Conservation (phyloP, 2,329 filamentous ascomycete species). For the Dothistroma septosporum region DNA sequence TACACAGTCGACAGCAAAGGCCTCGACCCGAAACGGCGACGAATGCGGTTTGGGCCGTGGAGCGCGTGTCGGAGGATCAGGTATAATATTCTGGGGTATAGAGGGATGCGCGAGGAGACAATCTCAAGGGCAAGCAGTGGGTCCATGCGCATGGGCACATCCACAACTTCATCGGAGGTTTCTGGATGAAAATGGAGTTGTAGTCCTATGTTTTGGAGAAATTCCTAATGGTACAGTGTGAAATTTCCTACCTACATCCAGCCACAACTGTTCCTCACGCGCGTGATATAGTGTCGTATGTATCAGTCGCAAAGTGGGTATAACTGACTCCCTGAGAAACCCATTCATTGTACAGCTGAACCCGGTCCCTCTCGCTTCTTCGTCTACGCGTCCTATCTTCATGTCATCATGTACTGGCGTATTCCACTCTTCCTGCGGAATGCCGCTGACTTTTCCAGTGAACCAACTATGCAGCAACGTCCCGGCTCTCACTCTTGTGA, state of each 20-base stretch:
- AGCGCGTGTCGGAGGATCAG: background rate
- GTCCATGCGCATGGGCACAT: background rate
- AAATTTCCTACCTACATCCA: too few relatives aligned
- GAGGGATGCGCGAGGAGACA: background rate
- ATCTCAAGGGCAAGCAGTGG: background rate
- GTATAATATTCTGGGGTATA: background rate
- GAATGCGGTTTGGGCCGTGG: background rate
- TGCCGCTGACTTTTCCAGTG: background rate
- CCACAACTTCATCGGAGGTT: too few relatives aligned
- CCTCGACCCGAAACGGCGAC: background rate
- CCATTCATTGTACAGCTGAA: background rate
- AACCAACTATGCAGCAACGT: conserved; percentile 2
- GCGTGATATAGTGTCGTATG: too few relatives aligned
- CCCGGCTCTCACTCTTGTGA: conserved; percentile 11
- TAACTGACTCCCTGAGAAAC: background rate
- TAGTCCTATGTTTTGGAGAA: background rate
- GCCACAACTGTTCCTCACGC: too few relatives aligned
- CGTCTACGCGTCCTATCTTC: background rate
- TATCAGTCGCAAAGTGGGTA: background rate
- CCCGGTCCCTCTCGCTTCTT: background rate
- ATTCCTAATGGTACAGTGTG: background rate
- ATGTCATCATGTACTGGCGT: background rate
- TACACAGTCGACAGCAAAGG: background rate
- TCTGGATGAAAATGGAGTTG: background rate
- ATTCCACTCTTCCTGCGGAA: background rate